These are phyloP conservation scores for Cyclostephanos invisitatus DNA, from an alignment of 108 stramenopile genomes.

Conservation along the genomic window DNA sequence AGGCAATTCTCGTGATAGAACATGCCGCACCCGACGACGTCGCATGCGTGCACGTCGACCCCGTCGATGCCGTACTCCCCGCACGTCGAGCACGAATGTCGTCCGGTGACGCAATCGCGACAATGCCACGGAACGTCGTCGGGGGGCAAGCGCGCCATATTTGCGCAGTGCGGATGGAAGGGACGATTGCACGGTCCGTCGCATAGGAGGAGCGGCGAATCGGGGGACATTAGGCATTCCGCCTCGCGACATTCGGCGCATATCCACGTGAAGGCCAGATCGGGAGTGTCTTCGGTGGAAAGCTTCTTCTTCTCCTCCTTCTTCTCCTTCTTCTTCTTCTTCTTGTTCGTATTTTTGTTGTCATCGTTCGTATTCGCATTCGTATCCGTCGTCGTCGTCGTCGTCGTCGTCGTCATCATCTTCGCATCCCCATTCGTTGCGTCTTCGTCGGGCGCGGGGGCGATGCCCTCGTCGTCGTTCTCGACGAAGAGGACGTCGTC, in stretches of 20 bases:
- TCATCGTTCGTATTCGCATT: not conserved
- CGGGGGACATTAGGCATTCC: conserved; percentile 47
- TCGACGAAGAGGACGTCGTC: too few species aligned
- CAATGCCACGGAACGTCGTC: conserved; percentile 71
- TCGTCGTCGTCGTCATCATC: too few species aligned
- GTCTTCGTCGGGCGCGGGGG: too few species aligned
- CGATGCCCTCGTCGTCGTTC: too few species aligned
- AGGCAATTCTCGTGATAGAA: conserved; percentile 78
- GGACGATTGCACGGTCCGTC: conserved; percentile 72
- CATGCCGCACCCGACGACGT: conserved; percentile 58
- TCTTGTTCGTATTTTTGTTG: conserved; percentile 1
- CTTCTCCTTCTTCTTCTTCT: conserved; percentile 10
- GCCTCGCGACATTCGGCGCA: conserved; percentile 63
- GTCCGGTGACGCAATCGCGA: conserved; percentile 53
- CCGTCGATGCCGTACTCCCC: conserved; percentile 63
- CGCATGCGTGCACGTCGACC: conserved; percentile 65
- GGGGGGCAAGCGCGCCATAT: conserved; percentile 52
- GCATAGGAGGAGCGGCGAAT: conserved; percentile 61
- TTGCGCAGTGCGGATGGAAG: conserved; percentile 83
- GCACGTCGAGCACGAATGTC: conserved; percentile 69
- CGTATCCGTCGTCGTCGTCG: too few species aligned
- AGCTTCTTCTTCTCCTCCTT: not conserved
- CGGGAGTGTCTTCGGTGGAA: not conserved
- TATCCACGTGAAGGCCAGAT: conserved; percentile 65
- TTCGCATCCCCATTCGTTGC: too few species aligned